A percentile compares a stretch with the other conserved stretches of the same genome.
Evolutionary conservation across 257 asterid species (phyloP).

Genomic region (Osmanthus fragrans): DNA sequence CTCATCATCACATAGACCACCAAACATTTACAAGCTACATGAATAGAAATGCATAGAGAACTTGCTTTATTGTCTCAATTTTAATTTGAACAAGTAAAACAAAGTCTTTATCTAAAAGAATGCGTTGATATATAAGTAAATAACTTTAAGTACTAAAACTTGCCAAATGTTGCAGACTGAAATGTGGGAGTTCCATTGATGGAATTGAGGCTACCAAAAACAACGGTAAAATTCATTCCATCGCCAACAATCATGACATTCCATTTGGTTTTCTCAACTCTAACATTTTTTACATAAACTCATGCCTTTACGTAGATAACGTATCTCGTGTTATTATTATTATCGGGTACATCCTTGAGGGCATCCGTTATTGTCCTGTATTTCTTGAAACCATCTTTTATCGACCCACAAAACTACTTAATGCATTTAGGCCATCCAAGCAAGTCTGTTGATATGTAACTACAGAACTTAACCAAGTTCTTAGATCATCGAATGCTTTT

Average conservation of each 20-base stretch:
- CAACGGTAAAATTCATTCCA: conserved; percentile 43
- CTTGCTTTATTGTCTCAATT: not conserved
- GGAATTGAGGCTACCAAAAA: conserved; percentile 40
- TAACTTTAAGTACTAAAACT: not conserved
- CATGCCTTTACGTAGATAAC: conserved; percentile 51
- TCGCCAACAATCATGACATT: conserved; percentile 55
- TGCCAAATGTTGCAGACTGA: conserved; percentile 52
- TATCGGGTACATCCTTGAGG: conserved; percentile 44
- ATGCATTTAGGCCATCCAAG: conserved; percentile 27
- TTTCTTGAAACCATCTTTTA: conserved; percentile 47
- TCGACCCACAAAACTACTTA: conserved; percentile 5
- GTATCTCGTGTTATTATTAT: conserved; percentile 39
- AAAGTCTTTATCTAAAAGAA: too few relatives aligned
- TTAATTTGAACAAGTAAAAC: too few relatives aligned
- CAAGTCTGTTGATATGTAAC: conserved; percentile 37
- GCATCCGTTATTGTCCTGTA: conserved; percentile 43
- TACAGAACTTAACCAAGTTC: conserved; percentile 34
- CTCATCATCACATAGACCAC: too few relatives aligned
- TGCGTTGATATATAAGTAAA: too few relatives aligned
- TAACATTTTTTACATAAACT: conserved; percentile 45
- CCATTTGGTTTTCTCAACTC: conserved; percentile 47
- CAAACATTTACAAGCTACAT: too few relatives aligned
- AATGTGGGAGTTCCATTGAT: conserved; percentile 55
- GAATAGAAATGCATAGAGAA: not conserved
- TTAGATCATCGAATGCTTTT: conserved; percentile 26